phyloP scores from a whole-genome alignment of 306 rosid genomes.

The Macrotyloma uniflorum region DNA sequence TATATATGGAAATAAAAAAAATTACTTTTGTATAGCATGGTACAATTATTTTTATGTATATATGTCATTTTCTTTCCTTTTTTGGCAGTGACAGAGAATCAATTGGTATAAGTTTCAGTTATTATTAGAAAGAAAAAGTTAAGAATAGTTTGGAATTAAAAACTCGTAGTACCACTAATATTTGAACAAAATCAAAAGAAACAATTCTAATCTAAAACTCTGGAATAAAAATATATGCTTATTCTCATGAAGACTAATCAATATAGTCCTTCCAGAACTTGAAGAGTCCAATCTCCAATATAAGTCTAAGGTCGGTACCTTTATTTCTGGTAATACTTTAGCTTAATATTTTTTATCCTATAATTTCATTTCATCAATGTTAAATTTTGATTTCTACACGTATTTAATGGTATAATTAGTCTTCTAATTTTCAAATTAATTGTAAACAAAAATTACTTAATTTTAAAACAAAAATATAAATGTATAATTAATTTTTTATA shows the following conservation, averaged over 20 bases:
- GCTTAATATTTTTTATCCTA: too few species aligned
- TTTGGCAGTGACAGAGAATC: background rate
- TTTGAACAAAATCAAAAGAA: constrained; percentile 17
- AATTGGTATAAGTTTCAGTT: background rate
- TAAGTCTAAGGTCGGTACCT: constrained; percentile 27
- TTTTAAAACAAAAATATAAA: too few species aligned
- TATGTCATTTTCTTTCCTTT: background rate
- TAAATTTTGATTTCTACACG: too few species aligned
- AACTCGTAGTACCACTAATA: background rate
- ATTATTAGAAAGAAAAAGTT: background rate
- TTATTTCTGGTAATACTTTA: constrained; percentile 36
- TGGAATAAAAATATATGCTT: background rate
- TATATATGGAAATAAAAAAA: too few species aligned
- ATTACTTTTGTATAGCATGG: too few species aligned
- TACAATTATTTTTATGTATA: too few species aligned
- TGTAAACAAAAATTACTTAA: too few species aligned
- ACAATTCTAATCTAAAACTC: background rate
- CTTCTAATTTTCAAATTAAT: too few species aligned
- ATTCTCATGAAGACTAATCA: constrained; percentile 12
- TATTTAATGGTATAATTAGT: too few species aligned
- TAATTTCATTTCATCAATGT: too few species aligned
- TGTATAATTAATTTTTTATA: too few species aligned
- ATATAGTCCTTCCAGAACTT: constrained; percentile 17
- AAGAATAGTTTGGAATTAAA: background rate
- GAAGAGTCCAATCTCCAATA: constrained; percentile 1